phyloP scores from a whole-genome alignment of 805 yeast species.

The Wickerhamiella sergipiensis region DNA sequence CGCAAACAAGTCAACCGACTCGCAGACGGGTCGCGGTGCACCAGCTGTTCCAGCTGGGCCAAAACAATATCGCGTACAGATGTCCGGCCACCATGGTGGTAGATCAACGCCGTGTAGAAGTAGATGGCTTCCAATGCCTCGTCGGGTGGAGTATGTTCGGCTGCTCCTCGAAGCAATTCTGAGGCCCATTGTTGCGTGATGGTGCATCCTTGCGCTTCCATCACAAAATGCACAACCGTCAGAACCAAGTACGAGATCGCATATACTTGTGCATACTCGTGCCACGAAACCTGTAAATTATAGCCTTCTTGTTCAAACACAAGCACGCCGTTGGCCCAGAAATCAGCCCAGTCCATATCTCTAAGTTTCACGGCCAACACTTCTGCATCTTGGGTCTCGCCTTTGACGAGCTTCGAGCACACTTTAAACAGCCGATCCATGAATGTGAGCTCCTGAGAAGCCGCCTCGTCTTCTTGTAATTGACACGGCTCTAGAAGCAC shows the following conservation, averaged over 20 bases:
- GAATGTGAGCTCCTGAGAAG: neutral
- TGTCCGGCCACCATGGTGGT: neutral
- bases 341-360: neutral
- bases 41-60: neutral
- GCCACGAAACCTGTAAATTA: neutral
- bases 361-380: neutral
- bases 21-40: neutral
- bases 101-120: neutral
- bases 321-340: neutral
- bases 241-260: neutral
- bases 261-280: neutral
- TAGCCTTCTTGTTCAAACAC: neutral
- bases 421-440: neutral
- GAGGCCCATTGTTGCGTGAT: neutral
- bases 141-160: neutral
- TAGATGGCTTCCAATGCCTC: neutral
- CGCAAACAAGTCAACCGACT: neutral
- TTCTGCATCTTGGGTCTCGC: neutral
- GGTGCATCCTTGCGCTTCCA: neutral
- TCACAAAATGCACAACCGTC: neutral
- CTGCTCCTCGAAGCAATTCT: neutral
- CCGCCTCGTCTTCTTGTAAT: neutral
- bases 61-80: neutral
- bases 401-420: neutral
- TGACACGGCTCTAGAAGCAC: neutral